A percentile compares a stretch with the other conserved stretches of the same genome.
These are phyloP conservation scores for Pleurotus cornucopiae DNA, from an alignment of 768 basidiomycete genomes.

Conservation along the genomic window DNA sequence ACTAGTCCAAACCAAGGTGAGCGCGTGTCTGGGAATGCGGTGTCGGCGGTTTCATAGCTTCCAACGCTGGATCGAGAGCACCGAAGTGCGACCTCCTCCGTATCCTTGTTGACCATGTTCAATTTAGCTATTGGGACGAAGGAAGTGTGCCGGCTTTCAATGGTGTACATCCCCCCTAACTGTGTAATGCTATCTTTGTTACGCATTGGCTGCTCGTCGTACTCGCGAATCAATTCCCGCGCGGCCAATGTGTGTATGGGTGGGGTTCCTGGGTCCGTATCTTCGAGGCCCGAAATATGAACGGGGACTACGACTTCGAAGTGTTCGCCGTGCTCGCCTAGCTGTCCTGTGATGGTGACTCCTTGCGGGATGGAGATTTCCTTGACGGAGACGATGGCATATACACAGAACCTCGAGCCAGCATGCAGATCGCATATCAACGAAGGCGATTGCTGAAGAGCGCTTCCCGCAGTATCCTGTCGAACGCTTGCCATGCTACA, in stretches of 20 bases:
- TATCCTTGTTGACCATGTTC: conserved; percentile 17
- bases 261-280: conserved; percentile 27
- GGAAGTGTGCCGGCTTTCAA: conserved; percentile 49
- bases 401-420: conserved; percentile 29
- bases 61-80: too few relatives aligned
- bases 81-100: too few relatives aligned
- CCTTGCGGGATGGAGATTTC: conserved; percentile 23
- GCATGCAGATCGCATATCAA: conserved; percentile 28
- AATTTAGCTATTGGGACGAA: conserved; percentile 47
- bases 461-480: conserved; percentile 19
- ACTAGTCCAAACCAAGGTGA: too few relatives aligned
- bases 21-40: too few relatives aligned
- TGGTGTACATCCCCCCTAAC: conserved; percentile 46
- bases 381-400: conserved; percentile 26
- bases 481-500: conserved; percentile 14
- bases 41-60: too few relatives aligned
- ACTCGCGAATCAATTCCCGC: conserved; percentile 46
- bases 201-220: conserved; percentile 33
- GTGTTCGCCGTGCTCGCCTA: conserved; percentile 26
- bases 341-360: conserved; percentile 28
- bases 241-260: conserved; percentile 54
- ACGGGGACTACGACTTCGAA: conserved; percentile 29
- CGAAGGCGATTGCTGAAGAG: conserved; percentile 31
- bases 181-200: conserved; percentile 43
- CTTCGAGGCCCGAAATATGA: conserved; percentile 18